These are phyloP conservation scores for Nothophaeocryptopus gaeumannii DNA, from an alignment of 2,329 filamentous ascomycete genomes.

Conservation along the genomic window DNA sequence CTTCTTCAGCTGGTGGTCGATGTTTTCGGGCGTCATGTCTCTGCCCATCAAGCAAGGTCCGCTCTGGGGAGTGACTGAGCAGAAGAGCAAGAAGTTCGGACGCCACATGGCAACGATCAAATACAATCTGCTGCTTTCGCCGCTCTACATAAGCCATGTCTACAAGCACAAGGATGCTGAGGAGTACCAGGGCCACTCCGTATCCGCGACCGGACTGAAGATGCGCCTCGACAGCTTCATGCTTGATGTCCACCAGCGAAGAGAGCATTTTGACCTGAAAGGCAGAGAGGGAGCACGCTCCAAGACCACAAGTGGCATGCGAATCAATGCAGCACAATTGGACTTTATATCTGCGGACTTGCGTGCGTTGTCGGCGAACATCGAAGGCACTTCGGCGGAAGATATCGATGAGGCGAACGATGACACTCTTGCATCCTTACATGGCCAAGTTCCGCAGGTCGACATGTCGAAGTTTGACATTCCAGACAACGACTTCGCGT, in stretches of 20 bases:
- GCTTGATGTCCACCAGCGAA: constrained; percentile 89
- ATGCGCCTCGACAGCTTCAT: constrained; percentile 95
- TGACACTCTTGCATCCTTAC: constrained; percentile 56
- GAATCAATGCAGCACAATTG: constrained; percentile 89
- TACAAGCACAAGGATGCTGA: constrained; percentile 98
- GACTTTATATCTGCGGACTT: constrained; percentile 91
- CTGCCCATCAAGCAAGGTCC: constrained; percentile 88
- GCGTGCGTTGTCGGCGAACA: constrained; percentile 86
- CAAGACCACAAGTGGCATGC: constrained; percentile 84
- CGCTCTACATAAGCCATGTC: constrained; percentile 90
- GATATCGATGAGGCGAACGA: constrained; percentile 68
- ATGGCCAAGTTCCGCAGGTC: constrained; percentile 50
- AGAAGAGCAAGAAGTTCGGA: constrained; percentile 98
- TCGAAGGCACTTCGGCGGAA: constrained; percentile 74
- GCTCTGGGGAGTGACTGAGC: constrained; percentile 88
- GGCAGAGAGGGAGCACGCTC: constrained; percentile 65
- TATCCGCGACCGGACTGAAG: constrained; percentile 94
- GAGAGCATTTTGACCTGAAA: constrained; percentile 84
- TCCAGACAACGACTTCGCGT: constrained; percentile 89
- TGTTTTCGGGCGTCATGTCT: constrained; percentile 93
- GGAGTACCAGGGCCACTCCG: constrained; percentile 71
- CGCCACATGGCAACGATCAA: constrained; percentile 97
- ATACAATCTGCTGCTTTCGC: constrained; percentile 88
- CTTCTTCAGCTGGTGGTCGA: constrained; percentile 96
- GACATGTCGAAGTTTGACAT: constrained; percentile 88